These are phyloP conservation scores for Clarireedia homoeocarpa DNA, from an alignment of 2,329 filamentous ascomycete genomes.

Conservation along the genomic window DNA sequence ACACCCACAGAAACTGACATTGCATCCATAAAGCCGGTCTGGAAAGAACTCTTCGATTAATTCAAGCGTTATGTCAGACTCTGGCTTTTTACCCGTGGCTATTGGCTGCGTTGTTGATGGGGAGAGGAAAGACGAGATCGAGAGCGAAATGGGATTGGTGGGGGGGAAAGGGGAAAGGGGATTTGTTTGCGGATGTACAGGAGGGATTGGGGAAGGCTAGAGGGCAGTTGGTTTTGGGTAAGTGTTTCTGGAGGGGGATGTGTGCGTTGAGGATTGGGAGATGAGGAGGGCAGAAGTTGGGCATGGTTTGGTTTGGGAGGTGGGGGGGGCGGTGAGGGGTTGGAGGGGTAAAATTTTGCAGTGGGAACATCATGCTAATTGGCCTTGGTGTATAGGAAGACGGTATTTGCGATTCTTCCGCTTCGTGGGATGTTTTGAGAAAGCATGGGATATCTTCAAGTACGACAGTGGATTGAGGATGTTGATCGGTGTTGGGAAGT, in stretches of 20 bases:
- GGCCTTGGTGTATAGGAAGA: constrained; percentile 34
- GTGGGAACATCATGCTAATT: neutral
- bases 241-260: constrained; percentile 9
- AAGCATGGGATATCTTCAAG: constrained; percentile 39
- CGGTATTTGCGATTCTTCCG: constrained; percentile 62
- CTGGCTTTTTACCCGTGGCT: constrained; percentile 35
- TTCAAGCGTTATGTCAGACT: constrained; percentile 46
- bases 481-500: constrained; percentile 47
- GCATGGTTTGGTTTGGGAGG: neutral
- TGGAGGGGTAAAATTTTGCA: neutral
- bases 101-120: neutral
- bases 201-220: constrained; percentile 30
- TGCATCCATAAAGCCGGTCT: constrained; percentile 41
- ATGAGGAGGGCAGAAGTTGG: neutral
- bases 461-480: constrained; percentile 29
- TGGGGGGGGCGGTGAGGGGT: neutral
- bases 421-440: constrained; percentile 52
- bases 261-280: neutral
- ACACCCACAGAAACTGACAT: neutral
- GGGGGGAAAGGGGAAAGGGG: neutral
- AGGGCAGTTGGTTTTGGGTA: constrained; percentile 37
- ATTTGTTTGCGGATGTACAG: constrained; percentile 21
- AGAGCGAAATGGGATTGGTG: constrained; percentile 14
- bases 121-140: constrained; percentile 28
- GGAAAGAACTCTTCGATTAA: constrained; percentile 51